Evolutionary conservation across 352 stramenopile species (phyloP).

Genomic region (Phytophthora hybrid): DNA sequence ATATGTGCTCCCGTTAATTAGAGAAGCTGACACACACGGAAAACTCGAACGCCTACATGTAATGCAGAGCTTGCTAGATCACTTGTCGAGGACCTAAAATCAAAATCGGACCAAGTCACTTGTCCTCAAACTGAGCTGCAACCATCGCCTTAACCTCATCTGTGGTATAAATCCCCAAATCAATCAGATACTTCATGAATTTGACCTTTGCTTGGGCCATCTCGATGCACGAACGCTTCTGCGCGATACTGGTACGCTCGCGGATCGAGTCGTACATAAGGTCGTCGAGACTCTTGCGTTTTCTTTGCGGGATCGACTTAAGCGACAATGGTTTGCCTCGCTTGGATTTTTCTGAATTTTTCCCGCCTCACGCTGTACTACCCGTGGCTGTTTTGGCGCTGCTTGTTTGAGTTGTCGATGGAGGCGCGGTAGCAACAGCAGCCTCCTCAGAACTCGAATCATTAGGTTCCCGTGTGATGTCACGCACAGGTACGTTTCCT

Average conservation of each 20-base stretch:
- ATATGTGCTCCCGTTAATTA: too few relatives aligned
- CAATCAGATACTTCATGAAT: constrained; percentile 2
- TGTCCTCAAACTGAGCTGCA: background rate
- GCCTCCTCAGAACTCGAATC: too few relatives aligned
- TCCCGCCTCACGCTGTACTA: too few relatives aligned
- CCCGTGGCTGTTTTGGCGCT: too few relatives aligned
- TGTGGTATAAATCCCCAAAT: constrained; percentile 7
- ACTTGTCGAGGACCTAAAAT: background rate
- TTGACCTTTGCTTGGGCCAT: constrained; percentile 9
- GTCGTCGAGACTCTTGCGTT: constrained; percentile 10
- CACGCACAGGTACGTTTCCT: too few relatives aligned
- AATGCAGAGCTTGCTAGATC: constrained; percentile 2
- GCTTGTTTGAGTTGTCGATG: too few relatives aligned
- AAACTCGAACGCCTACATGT: constrained; percentile 14
- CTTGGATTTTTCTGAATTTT: too few relatives aligned
- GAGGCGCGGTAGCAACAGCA: too few relatives aligned
- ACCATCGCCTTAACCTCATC: constrained; percentile 10
- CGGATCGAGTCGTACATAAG: constrained; percentile 17
- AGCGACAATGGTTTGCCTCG: too few relatives aligned
- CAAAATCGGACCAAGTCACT: background rate
- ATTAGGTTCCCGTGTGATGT: too few relatives aligned
- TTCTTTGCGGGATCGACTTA: too few relatives aligned
- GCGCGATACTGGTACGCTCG: constrained; percentile 1
- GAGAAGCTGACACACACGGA: background rate
- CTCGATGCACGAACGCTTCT: constrained; percentile 11